phyloP scores from a whole-genome alignment of 108 stramenopile species.

The Skeletonema menzelii region DNA sequence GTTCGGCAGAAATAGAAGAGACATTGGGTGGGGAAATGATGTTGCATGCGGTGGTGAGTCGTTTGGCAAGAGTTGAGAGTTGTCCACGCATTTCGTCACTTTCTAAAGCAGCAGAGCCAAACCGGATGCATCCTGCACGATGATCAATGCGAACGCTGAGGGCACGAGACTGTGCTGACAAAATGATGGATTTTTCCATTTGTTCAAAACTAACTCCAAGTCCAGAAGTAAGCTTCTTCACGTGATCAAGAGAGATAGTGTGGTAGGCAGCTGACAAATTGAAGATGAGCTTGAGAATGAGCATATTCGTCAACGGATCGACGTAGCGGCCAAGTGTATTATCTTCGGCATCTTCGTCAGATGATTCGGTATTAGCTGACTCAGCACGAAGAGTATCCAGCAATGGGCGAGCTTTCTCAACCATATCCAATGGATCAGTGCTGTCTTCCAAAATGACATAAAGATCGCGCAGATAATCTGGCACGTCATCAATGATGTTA shows the following conservation, averaged over 20 bases:
- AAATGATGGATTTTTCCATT: constrained; percentile 89
- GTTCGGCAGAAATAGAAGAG: constrained; percentile 17
- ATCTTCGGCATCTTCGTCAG: constrained; percentile 44
- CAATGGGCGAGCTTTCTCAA: constrained; percentile 69
- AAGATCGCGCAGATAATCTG: constrained; percentile 73
- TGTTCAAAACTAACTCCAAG: constrained; percentile 85
- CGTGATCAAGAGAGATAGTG: constrained; percentile 86
- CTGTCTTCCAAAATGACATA: constrained; percentile 81
- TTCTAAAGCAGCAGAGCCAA: constrained; percentile 79
- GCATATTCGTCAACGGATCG: constrained; percentile 63
- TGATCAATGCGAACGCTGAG: constrained; percentile 85
- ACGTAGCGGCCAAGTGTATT: constrained; percentile 67
- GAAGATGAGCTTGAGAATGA: constrained; percentile 84
- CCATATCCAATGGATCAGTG: constrained; percentile 78
- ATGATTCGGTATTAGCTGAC: constrained; percentile 19
- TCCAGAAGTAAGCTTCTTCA: constrained; percentile 73
- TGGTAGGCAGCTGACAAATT: constrained; percentile 88
- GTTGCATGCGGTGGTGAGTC: constrained; percentile 54
- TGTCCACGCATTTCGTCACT: constrained; percentile 79
- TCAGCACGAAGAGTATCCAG: constrained; percentile 65
- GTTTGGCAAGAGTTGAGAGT: constrained; percentile 73
- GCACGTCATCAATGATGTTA: constrained; percentile 76
- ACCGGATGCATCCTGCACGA: constrained; percentile 86
- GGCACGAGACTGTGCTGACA: constrained; percentile 69
- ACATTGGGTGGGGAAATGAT: constrained; percentile 54